phyloP scores from a whole-genome alignment of 1,284 basidiomycete species.

The Tilletia caries region DNA sequence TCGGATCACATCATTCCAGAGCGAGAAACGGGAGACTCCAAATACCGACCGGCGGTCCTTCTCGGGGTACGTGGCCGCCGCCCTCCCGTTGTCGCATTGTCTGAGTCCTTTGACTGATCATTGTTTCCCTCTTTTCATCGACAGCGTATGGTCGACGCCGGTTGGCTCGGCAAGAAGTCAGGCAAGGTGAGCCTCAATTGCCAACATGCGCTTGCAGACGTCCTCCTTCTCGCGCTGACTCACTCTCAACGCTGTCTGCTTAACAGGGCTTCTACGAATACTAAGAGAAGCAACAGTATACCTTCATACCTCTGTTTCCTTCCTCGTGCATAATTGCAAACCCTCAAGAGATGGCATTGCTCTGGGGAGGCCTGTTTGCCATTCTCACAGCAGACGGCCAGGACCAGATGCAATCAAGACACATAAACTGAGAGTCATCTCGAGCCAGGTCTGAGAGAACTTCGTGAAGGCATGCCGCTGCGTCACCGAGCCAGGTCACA shows the following conservation, averaged over 20 bases:
- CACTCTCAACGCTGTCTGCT: not conserved
- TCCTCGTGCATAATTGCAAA: too few relatives aligned
- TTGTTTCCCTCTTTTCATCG: not conserved
- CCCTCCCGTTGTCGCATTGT: not conserved
- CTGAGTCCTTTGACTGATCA: not conserved
- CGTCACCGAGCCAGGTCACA: too few relatives aligned
- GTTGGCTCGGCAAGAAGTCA: slow-evolving; percentile 86
- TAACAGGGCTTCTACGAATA: slow-evolving; percentile 52
- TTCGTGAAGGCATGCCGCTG: too few relatives aligned
- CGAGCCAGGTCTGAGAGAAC: too few relatives aligned
- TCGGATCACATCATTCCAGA: not conserved
- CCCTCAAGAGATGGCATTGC: too few relatives aligned
- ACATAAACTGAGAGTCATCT: too few relatives aligned
- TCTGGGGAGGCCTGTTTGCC: too few relatives aligned
- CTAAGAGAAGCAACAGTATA: too few relatives aligned
- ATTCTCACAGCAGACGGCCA: too few relatives aligned
- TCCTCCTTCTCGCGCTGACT: not conserved
- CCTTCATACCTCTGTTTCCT: too few relatives aligned
- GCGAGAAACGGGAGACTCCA: slow-evolving; percentile 82
- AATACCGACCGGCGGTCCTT: slow-evolving; percentile 87
- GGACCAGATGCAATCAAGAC: too few relatives aligned
- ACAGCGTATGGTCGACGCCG: slow-evolving; percentile 97
- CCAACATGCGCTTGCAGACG: not conserved
- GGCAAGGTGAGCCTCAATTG: slow-evolving; percentile 32
- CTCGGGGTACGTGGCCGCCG: slow-evolving; percentile 64